Base-by-base conservation (phyloP, 164 flowering plant genomes). In the Vitis rupestris region DNA sequence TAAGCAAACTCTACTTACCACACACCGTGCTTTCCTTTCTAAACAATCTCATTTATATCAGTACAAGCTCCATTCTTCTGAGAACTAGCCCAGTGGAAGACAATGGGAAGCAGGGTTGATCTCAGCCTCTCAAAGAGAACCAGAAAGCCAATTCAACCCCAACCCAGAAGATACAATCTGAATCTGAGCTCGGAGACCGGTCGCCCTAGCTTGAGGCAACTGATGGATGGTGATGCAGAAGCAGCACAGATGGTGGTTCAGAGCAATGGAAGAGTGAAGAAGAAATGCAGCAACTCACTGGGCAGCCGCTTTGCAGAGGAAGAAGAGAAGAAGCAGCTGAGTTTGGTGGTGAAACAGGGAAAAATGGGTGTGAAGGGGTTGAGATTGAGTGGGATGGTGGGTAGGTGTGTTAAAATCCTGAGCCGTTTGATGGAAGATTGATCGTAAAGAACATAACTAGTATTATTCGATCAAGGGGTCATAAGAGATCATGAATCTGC, bases 1-100 rank as follows among this genome's bases (percentile, higher is more conserved):
- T 58, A 74, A 74, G 72, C 64, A 74, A 74, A 27, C 61, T 51
- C 69, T 59, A 10, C 31, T 58, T 47, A 59, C 64, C 14, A 8
- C 50, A 49, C 7, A 3, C 56, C 16, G 1, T 53, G 16, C 6
- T 68, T 16, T 17, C 9, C 59, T 37, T 61, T 23, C 54, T 29
- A 72, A 53, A 66, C 69, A 63, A 68, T 63, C 65, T 30, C 16
- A 14, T 1, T 13, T 17, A 16, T 60, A 30, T 48, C 56, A 5
- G 17, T 55, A n/a, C 7, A 4, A 56, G 19, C 50, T 48, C 16
- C 30, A 13, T 44, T 27, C 16, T 63, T 8, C n/a, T 29, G 27
- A 23, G 27, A 23, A 23, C 27, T 23, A 23, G 27, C 27, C 27
- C 27, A n/a, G 56, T 53, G 7, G 15, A 53, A 53, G 56, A 53